Evolutionary conservation across 148 eudicot genomes (phyloP), one percentile per base, ranked within the genome.

Genomic region (Amaranthus hypochondriacus): DNA sequence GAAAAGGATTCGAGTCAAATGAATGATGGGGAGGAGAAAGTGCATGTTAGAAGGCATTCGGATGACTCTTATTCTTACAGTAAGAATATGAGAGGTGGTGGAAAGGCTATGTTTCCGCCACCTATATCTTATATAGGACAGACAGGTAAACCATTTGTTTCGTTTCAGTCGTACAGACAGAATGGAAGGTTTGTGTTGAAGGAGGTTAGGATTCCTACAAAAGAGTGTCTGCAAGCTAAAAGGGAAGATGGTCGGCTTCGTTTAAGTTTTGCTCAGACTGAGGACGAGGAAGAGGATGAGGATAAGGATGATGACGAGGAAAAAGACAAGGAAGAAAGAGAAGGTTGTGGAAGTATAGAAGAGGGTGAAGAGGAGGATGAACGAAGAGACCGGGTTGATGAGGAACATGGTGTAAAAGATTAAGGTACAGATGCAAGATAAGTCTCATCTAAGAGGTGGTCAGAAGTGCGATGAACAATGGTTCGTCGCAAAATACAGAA

Each of bases 171-270:
- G 7, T 87, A 74, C 60, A 77, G 93, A 75, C 54, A 86, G 42
- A 81, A 88, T 61, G 98, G 98, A 2, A 79, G 98, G 61, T 88
- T 94, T 72, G 85, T 94, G 56, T 74, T 94, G 18, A 86, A 85
- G 76, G 93, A 95, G 59, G 78, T 88, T 14, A 84, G 86, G 76
- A 73, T 83, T 5, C 90, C 93, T 0, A 85, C 83, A 4, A 87
- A 86, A 49, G 99, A 90, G 58, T 82, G 80, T 18, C 74, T 95
- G 65, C 96, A 84, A 61, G 89, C 92, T 18, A 73, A 74, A 5
- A 77, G 99, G 56, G 88, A 90, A 82, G 90, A 90, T 21, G 99
- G 99, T 1, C 80, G 99, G 4, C 72, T 95, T 75, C 87, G 84
- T 71, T 70, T 95, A 69, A 79, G 83, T 21, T 78, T 88, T 56